phyloP scores from a whole-genome alignment of 768 basidiomycete genomes.

The Collybia mongolica region DNA sequence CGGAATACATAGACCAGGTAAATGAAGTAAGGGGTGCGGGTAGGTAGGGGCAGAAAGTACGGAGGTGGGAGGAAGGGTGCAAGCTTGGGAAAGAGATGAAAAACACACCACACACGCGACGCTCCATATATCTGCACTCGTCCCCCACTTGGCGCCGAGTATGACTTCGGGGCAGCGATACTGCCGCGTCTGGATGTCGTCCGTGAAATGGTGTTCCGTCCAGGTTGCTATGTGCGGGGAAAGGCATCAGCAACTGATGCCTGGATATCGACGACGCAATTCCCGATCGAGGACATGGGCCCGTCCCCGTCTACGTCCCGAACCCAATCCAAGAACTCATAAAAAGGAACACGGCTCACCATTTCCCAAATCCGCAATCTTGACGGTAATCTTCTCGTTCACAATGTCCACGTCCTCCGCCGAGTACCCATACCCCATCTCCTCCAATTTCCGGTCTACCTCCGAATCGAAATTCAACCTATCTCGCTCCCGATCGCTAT shows the following conservation, averaged over 20 bases:
- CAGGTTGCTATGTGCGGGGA: slow-evolving; percentile 58
- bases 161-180: slow-evolving; percentile 98
- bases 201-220: slow-evolving; percentile 96
- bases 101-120: slow-evolving; percentile 85
- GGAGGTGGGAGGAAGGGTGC: background rate
- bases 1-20: background rate
- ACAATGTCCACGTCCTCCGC: slow-evolving; percentile 25
- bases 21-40: background rate
- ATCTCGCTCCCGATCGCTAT: background rate
- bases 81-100: slow-evolving; percentile 1
- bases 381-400: slow-evolving; percentile 85
- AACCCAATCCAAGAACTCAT: too few species aligned
- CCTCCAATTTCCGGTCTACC: slow-evolving; percentile 15
- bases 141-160: slow-evolving; percentile 92
- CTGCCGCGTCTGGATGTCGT: slow-evolving; percentile 97
- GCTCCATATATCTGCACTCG: slow-evolving; percentile 96
- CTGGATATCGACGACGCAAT: too few species aligned
- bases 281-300: too few species aligned
- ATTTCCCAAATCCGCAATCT: slow-evolving; percentile 98
- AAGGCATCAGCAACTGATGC: background rate
- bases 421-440: slow-evolving; percentile 12
- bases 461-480: background rate
- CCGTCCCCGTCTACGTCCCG: too few species aligned
- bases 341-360: too few species aligned
- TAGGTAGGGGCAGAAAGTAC: background rate